Evolutionary conservation across 148 eudicot species (phyloP), one percentile per base, ranked within the genome.

Genomic region (Chenopodium suecicum): DNA sequence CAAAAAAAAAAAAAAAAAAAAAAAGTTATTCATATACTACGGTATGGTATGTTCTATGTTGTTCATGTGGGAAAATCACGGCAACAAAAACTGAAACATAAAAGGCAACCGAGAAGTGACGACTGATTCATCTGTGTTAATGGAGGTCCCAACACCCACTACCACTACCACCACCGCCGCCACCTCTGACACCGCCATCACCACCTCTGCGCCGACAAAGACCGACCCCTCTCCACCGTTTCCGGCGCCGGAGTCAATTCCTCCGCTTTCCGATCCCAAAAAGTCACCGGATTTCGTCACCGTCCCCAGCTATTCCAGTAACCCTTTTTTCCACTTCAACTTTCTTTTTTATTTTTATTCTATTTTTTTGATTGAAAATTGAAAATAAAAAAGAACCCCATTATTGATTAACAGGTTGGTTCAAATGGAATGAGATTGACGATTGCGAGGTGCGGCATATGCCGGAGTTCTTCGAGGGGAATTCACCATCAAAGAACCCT

Each of bases 221-320:
- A 11, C 79, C 52, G 5, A 73, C 70, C 13, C 86, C 31, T 54
- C 78, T 1, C 48, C 78, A 48, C 44, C 70, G 3, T 74, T 81
- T 27, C 9, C 80, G 1, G 76, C 29, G 41, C 37, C 63, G 7
- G 69, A 58, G 9, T 7, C 64, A 16, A 47, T 83, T 69, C 74
- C 83, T 25, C 78, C 64, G 52, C 76, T 70, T 4, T 78, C 83
- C 67, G 84, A 82, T 41, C 17, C 82, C 83, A 72, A 17, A 37
- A 79, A 78, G 41, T 52, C 85, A 32, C 76, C 90, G 58, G 89
- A 87, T 60, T 31, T 87, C 78, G 87, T 91, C 74, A 79, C 80
- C 86, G 83, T 94, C 77, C 98, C 98, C 73, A 87, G 88, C 86
- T 91, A 94, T 80, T 93, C 97, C 81, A 81, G 98, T 94, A 88